Evolutionary conservation across 1,284 basidiomycete species (phyloP), one percentile per base, ranked within the genome.

Genomic region (Afroboletus lepidellus): DNA sequence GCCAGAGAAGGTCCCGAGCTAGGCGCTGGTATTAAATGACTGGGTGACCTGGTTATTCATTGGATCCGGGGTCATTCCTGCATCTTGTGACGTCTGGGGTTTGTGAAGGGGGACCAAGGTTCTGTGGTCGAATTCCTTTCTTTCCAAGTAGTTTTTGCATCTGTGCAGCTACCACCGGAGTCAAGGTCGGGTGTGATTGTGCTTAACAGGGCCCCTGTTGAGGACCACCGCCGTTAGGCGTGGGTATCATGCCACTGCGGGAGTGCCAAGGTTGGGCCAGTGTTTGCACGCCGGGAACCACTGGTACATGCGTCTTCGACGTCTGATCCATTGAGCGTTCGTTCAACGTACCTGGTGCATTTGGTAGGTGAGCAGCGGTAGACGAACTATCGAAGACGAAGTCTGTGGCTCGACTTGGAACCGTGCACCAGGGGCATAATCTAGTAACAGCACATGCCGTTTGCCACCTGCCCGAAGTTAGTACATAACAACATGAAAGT

Each of bases 1-100:
- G 73, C 79, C 85, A 2, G 67, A 70, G 13, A 87, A 61, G 5
- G 62, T 61, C 4, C 85, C 85, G 23, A 72, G 67, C 85, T 85
- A 87, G 12, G 45, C 2, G 46, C 41, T 5, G 3, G 32, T 4
- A n/a, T 36, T 54, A 13, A 9, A 1, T 24, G 47, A 3, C 12
- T 53, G 65, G 3, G 15, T 15, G 24, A 18, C 36, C 15, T 47
- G 58, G 18, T 25, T 42, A 36, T 34, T 60, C 38, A 54, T 24
- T 16, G 24, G 13, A 32, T 39, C 52, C 18, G 51, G 13, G 8
- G 34, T 57, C 27, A 37, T 38, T 9, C 39, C 33, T 30, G 48
- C 21, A 18, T 61, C 60, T 4, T 58, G 62, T 41, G 60, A 39
- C 4, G 27, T 30, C 55, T n/a, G 58, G 41, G 9, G 41, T 21